Base-by-base conservation (phyloP, 2,329 filamentous ascomycete genomes). In the Paraphaeosphaeria minitans region DNA sequence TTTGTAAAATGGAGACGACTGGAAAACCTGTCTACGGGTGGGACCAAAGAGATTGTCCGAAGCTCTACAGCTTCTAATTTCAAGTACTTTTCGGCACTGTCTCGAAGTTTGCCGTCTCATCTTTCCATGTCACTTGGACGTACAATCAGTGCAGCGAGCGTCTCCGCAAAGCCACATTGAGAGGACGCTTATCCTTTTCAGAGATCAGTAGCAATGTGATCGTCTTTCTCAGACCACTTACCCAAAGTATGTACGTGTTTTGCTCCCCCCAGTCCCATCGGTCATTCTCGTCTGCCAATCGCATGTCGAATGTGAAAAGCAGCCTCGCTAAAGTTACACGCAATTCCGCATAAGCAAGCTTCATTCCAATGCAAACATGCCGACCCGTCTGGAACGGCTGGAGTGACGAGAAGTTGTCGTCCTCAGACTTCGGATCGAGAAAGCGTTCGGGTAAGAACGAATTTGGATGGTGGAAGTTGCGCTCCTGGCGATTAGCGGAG, bases 391-490 rank as follows among this genome's bases (percentile, higher is more conserved):
- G 41, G 47, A 70, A 70, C 9, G 63, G 63, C 33, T 62, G 63
- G 13, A 60, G 57, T 13, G 53, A 55, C 0, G 58, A 35, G 24
- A 63, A 41, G 27, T 66, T 54, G 39, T 66, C 59, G 1, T 27
- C 43, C 16, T 54, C 39, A 12, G 51, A 16, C 13, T 58, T 41
- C 21, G 35, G 52, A n/a, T 55, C 27, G 2, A 55, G 45, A 35
- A 49, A 57, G 2, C 56, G 51, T 45, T 58, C 56, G 14, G 56
- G 56, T 10, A 54, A 31, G 31, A 58, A 58, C 9, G 51, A 50
- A 29, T 73, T 71, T 8, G 72, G 70, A 14, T 60, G 48, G 13
- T 59, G 64, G 37, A 73, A 75, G 45, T 75, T 74, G 57, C 63
- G 66, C 4, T 58, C 22, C 42, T 68, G 66, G n/a, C 68, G 66